phyloP scores from a whole-genome alignment of 352 stramenopile species.

The Globisporangium camurandrum region DNA sequence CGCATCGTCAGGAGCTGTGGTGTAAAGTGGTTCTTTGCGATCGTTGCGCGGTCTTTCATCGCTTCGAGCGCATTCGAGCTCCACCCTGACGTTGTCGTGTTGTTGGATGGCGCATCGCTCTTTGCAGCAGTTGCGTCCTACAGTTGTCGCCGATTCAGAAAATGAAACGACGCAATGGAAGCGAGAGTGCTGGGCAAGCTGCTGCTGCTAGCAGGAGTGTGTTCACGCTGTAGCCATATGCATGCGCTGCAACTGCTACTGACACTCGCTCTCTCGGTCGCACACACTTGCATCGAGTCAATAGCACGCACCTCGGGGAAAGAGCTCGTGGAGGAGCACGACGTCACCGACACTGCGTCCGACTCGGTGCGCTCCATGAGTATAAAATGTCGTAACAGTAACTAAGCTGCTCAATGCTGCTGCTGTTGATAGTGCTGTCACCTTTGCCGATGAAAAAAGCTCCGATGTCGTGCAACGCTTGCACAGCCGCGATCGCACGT shows the following conservation, averaged over 20 bases:
- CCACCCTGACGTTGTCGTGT: slow-evolving; percentile 7
- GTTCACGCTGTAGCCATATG: no score
- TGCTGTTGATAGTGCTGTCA: no score
- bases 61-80: slow-evolving; percentile 26
- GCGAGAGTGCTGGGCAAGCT: no score
- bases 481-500: no score
- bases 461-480: no score
- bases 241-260: background rate
- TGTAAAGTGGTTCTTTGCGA: slow-evolving; percentile 43
- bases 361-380: background rate
- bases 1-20: slow-evolving; percentile 47
- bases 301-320: slow-evolving; percentile 3
- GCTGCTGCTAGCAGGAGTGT: no score
- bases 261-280: background rate
- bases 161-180: background rate
- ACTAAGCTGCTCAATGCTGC: no score
- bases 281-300: background rate
- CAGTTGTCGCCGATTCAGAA: background rate
- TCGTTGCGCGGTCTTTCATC: slow-evolving; percentile 46
- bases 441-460: no score
- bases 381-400: no score
- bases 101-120: background rate
- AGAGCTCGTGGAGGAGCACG: slow-evolving; percentile 9
- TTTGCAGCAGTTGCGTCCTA: slow-evolving; percentile 2
- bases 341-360: slow-evolving; percentile 1